phyloP scores from a whole-genome alignment of 2,329 filamentous ascomycete species.

The Fusarium oligoseptatum region DNA sequence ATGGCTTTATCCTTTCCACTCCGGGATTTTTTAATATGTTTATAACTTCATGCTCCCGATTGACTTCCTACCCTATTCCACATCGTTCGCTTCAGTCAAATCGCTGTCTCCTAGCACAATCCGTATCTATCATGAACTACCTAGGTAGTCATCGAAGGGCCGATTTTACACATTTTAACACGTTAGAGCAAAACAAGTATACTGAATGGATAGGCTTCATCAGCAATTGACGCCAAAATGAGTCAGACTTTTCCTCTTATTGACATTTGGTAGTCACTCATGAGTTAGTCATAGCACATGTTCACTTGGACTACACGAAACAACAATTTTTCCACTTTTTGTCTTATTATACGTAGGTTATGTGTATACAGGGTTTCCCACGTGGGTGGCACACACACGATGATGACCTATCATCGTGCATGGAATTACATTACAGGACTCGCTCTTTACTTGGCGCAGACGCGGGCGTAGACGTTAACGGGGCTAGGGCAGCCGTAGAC shows the following conservation, averaged over 20 bases:
- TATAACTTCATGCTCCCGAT: background rate
- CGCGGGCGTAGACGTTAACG: constrained; percentile 51
- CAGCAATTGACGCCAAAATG: background rate
- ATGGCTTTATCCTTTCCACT: background rate
- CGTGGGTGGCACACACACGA: background rate
- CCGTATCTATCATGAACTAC: background rate
- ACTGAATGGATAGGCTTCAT: background rate
- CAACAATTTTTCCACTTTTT: background rate
- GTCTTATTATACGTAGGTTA: background rate
- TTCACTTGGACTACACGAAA: background rate
- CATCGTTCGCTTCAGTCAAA: background rate
- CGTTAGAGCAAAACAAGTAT: background rate
- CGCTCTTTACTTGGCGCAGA: constrained; percentile 45
- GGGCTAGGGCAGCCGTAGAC: constrained; percentile 58
- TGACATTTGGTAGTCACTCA: background rate
- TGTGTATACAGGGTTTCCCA: background rate
- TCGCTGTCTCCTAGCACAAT: background rate
- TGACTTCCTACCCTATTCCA: background rate
- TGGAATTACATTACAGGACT: background rate
- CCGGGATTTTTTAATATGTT: background rate
- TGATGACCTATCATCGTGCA: background rate
- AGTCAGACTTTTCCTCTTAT: background rate
- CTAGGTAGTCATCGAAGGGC: background rate
- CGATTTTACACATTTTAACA: background rate
- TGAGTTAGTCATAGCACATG: background rate